Conservation (phyloP, 2,329 filamentous ascomycete species). For the Ramularia endophylla region DNA sequence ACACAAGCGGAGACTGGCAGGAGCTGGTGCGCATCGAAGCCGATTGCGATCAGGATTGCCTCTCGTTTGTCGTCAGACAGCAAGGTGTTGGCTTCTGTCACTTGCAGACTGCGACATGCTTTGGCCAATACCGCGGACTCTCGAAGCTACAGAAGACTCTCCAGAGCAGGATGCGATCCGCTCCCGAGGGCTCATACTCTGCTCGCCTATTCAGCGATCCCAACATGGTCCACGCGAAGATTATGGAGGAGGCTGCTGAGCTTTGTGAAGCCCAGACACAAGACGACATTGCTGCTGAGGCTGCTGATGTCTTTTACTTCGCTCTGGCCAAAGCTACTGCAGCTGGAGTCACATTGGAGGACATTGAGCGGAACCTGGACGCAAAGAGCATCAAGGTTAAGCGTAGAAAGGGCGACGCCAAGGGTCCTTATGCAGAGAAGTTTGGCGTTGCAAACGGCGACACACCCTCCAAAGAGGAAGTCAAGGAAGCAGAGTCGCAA, state of each 20-base stretch:
- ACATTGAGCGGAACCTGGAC: conserved; percentile 88
- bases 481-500: conserved; percentile 48
- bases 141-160: conserved; percentile 83
- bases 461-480: conserved; percentile 35
- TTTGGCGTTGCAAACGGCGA: conserved; percentile 54
- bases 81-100: conserved; percentile 90
- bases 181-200: conserved; percentile 88
- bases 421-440: conserved; percentile 85
- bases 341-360: conserved; percentile 76
- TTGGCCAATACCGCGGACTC: conserved; percentile 76
- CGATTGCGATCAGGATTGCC: conserved; percentile 90
- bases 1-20: conserved; percentile 89
- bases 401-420: conserved; percentile 86
- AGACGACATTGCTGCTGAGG: conserved; percentile 85
- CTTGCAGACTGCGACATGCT: conserved; percentile 85
- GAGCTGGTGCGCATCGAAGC: conserved; percentile 77
- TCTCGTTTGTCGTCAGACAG: conserved; percentile 85
- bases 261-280: conserved; percentile 79
- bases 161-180: conserved; percentile 70
- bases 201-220: conserved; percentile 86
- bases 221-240: conserved; percentile 86
- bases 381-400: conserved; percentile 95
- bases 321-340: conserved; percentile 83
- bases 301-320: conserved; percentile 94
- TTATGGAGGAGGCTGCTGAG: conserved; percentile 97